phyloP scores from a whole-genome alignment of 345 rosid genomes.

The Bretschneidera sinensis region DNA sequence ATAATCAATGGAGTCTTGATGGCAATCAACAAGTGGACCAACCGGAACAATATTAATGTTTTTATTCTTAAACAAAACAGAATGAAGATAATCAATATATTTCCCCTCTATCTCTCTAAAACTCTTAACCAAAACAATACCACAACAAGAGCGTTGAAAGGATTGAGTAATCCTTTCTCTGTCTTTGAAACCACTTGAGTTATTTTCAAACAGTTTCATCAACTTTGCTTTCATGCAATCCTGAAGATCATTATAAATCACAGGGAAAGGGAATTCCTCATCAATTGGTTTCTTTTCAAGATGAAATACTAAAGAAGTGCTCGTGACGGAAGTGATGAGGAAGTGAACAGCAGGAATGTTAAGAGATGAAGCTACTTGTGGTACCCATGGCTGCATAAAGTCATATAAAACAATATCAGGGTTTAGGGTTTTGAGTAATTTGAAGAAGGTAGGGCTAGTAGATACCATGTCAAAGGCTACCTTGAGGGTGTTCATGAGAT shows the following conservation, averaged over 20 bases:
- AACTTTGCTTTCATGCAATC: no score
- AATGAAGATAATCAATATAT: conserved; percentile 26
- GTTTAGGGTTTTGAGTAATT: conserved; percentile 9
- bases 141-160: no score
- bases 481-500: conserved; percentile 29
- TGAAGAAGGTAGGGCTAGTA: conserved; percentile 19
- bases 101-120: conserved; percentile 34
- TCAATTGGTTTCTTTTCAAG: neutral
- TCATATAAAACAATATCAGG: conserved; percentile 36
- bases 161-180: no score
- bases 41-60: conserved; percentile 25
- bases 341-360: conserved; percentile 27
- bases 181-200: no score
- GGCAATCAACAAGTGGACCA: conserved; percentile 36
- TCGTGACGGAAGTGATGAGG: conserved; percentile 3
- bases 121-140: conserved; percentile 26
- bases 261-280: conserved; percentile 18
- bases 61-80: conserved; percentile 19
- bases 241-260: no score
- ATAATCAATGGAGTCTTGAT: conserved; percentile 13
- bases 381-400: conserved; percentile 37
- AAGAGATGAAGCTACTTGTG: conserved; percentile 13
- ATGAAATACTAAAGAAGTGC: conserved; percentile 3
- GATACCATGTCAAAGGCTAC: conserved; percentile 30
- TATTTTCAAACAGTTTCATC: no score